Base-by-base conservation (phyloP, 208 protist genomes). In the Leptomonas pyrrhocoris region DNA sequence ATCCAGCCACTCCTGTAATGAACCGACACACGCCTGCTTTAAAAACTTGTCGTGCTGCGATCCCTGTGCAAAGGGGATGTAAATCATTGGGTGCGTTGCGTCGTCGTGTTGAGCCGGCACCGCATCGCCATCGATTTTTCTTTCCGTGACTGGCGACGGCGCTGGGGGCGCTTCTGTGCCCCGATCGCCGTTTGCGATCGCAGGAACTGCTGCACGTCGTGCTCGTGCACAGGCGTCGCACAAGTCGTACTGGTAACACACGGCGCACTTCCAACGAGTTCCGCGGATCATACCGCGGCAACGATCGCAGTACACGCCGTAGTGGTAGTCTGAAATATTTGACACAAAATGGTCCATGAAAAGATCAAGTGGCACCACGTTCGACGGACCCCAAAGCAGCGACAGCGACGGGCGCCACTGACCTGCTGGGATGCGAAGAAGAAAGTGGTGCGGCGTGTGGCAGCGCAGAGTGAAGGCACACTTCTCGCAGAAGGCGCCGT, bases 311-410 rank as follows among this genome's bases (percentile, higher is more conserved):
- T 88, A 89, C 18, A 94, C 74, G 27, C 83, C 86, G 59, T 88
- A 48, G 73, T 94, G 92, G 51, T 66, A 70, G 38, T 77, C 59
- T 0, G 30, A 49, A 8, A 46, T 61, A 68, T 89, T 92, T 0
- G 73, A 56, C 19, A 91, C 23, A 18, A 90, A 67, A 18, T 46
- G 38, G 50, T 70, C 84, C 63, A 66, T 64, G 48, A 92, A 89
- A 48, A 49, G 66, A 7, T 49, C 65, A 19, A 96, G 77, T 11
- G 88, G 77, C 12, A 53, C 58, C 9, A 96, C 77, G 67, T 96
- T 96, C 18, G 80, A 89, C 18, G 85, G 83, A 9, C 92, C 92
- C 89, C 92, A 96, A 74, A 93, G 68, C 58, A 94, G 48, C 21
- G 80, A 49, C 28, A 77, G 45, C 31, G 53, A 74, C 23, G 79